Evolutionary conservation across 805 yeast species (phyloP), one percentile per base, ranked within the genome.

Genomic region (Kuraishia ogatae): DNA sequence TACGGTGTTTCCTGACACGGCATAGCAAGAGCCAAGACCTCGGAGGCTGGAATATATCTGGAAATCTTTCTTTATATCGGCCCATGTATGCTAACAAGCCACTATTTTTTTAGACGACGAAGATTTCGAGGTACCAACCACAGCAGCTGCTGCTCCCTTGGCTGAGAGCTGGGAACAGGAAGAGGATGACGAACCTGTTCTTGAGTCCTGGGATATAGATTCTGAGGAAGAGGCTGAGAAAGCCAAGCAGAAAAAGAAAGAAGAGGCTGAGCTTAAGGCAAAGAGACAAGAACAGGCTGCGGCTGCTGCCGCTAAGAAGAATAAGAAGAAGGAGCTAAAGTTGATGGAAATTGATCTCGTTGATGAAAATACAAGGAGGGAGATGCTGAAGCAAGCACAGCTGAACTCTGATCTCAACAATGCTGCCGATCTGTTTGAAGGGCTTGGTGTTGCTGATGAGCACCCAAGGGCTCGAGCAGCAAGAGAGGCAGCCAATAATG

Each of bases 381-480:
- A 87, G 65, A 70, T 91, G 70, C 76, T 88, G 71, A 85, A 78
- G 65, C 77, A 86, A 68, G 96, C 94, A 21, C 96, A 93, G 71
- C 64, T 89, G 57, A 85, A 82, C 51, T 81, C 96, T 26, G 99
- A 93, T 73, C 76, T 93, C 69, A 89, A 89, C 70, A 89, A 89
- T 67, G 98, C 99, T 29, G 93, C 96, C 8, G 96, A 89, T 63
- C 76, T 93, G 62, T 90, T 93, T 67, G 96, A 91, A 35, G 90
- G 89, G 17, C 75, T 76, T 61, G 80, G 81, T 48, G 78, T 80
- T 54, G 80, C 82, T 23, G 76, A 75, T 57, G 84, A 74, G 39
- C 84, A 80, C 61, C 84, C 84, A 50, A 71, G 82, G 57, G 83
- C 81, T 56, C 59, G 59, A 24, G 82, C 81, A 39, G 78, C 77